A percentile compares a stretch with the other conserved stretches of the same genome.
Conservation (phyloP, 352 stramenopile species). For the Pythium coloratum region DNA sequence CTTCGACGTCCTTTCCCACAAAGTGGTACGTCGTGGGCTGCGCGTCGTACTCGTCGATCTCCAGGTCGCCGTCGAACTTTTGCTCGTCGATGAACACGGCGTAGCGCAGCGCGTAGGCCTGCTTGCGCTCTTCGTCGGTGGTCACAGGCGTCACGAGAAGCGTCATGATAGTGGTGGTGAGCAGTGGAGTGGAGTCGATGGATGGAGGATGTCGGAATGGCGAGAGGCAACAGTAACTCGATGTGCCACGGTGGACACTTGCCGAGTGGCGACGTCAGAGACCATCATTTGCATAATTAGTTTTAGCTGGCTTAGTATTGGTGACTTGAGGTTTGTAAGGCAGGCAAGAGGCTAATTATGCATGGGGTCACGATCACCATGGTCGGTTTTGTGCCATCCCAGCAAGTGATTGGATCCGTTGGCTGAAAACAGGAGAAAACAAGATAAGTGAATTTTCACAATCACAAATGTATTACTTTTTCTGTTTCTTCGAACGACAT, state of each 20-base stretch:
- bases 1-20: constrained; percentile 48
- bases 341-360: not conserved
- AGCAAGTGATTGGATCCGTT: constrained; percentile 1
- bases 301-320: not conserved
- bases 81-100: constrained; percentile 63
- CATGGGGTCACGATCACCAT: not conserved
- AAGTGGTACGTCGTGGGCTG: constrained; percentile 48
- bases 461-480: not conserved
- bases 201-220: too few relatives aligned
- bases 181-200: not conserved
- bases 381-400: not conserved
- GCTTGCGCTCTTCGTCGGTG: constrained; percentile 37
- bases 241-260: not conserved
- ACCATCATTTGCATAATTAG: not conserved
- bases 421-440: not conserved
- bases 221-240: not conserved
- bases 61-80: constrained; percentile 38
- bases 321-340: not conserved
- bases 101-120: constrained; percentile 43
- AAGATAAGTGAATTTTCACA: not conserved
- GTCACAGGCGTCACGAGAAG: constrained; percentile 33
- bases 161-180: constrained; percentile 13
- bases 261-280: too few relatives aligned
- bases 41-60: constrained; percentile 53
- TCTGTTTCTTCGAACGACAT: too few relatives aligned